A percentile compares a stretch with the other conserved stretches of the same genome.
Evolutionary conservation across 2,329 filamentous ascomycete species (phyloP).

Genomic region (Paecilomyces dactylethromorphus): DNA sequence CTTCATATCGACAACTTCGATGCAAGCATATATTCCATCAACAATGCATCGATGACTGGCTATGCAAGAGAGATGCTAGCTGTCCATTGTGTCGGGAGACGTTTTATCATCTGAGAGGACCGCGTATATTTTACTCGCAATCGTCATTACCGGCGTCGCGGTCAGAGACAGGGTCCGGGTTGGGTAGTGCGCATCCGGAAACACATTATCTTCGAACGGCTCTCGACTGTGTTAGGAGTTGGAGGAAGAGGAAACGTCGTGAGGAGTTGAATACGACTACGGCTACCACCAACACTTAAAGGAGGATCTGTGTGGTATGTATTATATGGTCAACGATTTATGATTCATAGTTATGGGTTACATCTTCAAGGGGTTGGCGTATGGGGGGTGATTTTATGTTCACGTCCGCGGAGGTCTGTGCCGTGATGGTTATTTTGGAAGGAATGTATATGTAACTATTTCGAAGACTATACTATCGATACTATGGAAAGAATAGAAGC

Average conservation of each 20-base stretch:
- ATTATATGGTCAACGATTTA: too few species aligned
- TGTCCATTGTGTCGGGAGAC: neutral
- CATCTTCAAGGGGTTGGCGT: too few species aligned
- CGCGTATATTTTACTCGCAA: neutral
- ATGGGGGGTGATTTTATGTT: too few species aligned
- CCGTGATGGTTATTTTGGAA: too few species aligned
- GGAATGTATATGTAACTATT: too few species aligned
- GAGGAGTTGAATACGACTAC: neutral
- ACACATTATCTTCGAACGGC: neutral
- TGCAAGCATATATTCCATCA: neutral
- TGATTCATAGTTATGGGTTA: too few species aligned
- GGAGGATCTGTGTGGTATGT: too few species aligned
- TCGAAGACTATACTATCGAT: too few species aligned
- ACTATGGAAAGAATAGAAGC: too few species aligned
- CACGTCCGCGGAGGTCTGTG: too few species aligned
- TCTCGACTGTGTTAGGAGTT: neutral
- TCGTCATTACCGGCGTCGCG: neutral
- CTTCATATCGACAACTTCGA: slow-evolving; percentile 1
- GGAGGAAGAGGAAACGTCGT: neutral
- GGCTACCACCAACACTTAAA: neutral
- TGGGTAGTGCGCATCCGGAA: neutral
- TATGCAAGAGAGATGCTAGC: slow-evolving; percentile 1
- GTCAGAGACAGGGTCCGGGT: neutral
- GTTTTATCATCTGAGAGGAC: neutral
- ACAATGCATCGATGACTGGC: neutral